Evolutionary conservation across 495 filamentous ascomycete species (phyloP).

Genomic region (Hyphodiscus hymeniophilus): DNA sequence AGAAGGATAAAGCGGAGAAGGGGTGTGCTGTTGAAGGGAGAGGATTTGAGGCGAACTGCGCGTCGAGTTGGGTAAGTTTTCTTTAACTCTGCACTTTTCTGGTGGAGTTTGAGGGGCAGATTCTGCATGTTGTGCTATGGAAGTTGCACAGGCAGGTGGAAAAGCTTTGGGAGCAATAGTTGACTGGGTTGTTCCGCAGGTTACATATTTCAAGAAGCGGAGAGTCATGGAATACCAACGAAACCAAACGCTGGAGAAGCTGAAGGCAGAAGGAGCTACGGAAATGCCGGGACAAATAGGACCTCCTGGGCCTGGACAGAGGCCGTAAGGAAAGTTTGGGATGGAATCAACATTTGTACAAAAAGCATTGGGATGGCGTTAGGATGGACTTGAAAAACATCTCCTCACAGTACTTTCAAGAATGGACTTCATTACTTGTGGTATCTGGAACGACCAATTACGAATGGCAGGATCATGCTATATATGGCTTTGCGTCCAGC

Average conservation of each 20-base stretch:
- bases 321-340: background rate
- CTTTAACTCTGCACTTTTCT: slow-evolving; percentile 17
- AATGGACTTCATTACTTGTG: background rate
- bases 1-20: slow-evolving; percentile 52
- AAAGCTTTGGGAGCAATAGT: background rate
- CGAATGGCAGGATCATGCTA: background rate
- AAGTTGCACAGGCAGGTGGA: too few relatives aligned
- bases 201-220: slow-evolving; percentile 95
- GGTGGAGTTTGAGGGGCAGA: too few relatives aligned
- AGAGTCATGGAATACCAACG: slow-evolving; percentile 86
- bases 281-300: slow-evolving; percentile 32
- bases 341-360: background rate
- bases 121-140: too few relatives aligned
- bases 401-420: background rate
- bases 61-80: slow-evolving; percentile 66
- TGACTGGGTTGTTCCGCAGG: slow-evolving; percentile 39
- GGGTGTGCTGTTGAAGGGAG: slow-evolving; percentile 58
- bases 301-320: slow-evolving; percentile 9
- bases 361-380: background rate
- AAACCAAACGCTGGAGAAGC: slow-evolving; percentile 65
- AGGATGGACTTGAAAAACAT: background rate
- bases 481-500: slow-evolving; percentile 8
- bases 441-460: background rate
- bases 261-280: slow-evolving; percentile 73
- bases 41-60: slow-evolving; percentile 69